phyloP scores from a whole-genome alignment of 148 eudicot species.

The Spergularia marina region DNA sequence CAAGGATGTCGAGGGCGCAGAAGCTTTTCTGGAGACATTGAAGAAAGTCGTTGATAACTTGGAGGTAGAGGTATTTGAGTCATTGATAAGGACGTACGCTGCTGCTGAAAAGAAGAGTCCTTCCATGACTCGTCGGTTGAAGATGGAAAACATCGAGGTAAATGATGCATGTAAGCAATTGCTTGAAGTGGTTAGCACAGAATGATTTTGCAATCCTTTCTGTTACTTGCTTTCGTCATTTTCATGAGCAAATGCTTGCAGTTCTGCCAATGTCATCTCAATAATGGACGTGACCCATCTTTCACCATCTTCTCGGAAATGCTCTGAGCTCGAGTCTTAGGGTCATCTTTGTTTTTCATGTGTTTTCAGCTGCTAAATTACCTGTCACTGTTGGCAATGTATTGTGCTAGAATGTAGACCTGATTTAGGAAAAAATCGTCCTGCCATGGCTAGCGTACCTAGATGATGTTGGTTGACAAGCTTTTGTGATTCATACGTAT shows the following conservation, averaged over 20 bases:
- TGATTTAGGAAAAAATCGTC: too few relatives aligned
- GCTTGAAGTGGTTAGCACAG: slow-evolving; percentile 49
- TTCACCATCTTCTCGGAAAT: not conserved
- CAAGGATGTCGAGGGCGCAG: slow-evolving; percentile 82
- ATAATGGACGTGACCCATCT: slow-evolving; percentile 6
- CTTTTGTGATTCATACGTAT: too few relatives aligned
- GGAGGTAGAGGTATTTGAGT: slow-evolving; percentile 46
- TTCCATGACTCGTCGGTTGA: slow-evolving; percentile 57
- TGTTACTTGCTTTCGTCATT: not conserved
- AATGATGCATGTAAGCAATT: slow-evolving; percentile 63
- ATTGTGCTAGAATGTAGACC: too few relatives aligned
- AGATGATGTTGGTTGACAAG: too few relatives aligned
- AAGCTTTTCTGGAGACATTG: slow-evolving; percentile 59
- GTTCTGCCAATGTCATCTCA: slow-evolving; percentile 9
- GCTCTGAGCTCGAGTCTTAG: not conserved
- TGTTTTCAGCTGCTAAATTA: not conserved
- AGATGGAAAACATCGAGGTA: slow-evolving; percentile 89
- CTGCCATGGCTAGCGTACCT: too few relatives aligned
- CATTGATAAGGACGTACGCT: slow-evolving; percentile 70
- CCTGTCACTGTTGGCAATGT: too few relatives aligned
- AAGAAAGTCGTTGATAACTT: slow-evolving; percentile 49
- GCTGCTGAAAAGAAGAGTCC: slow-evolving; percentile 69
- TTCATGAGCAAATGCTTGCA: slow-evolving; percentile 6
- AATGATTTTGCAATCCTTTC: slow-evolving; percentile 31
- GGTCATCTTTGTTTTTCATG: not conserved